Conservation (phyloP, 352 stramenopile genomes). For the Aphanomyces astaci region DNA sequence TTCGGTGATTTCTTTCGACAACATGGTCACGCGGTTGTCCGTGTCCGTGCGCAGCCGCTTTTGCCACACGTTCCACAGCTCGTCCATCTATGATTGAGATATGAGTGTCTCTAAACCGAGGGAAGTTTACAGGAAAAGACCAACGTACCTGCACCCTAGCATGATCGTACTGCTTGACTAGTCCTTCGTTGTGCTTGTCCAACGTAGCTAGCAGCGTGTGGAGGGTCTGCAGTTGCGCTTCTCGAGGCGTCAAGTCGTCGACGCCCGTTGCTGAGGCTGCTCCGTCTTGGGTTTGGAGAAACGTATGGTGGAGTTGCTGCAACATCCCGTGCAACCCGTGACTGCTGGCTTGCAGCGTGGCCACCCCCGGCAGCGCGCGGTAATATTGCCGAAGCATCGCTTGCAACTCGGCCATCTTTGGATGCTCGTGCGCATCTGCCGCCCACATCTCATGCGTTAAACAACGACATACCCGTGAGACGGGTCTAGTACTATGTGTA, state of each 20-base stretch:
- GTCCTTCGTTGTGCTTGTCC: conserved; percentile 18
- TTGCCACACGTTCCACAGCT: conserved; percentile 14
- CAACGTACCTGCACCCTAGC: conserved; percentile 5
- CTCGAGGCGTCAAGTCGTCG: background rate
- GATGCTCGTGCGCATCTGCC: background rate
- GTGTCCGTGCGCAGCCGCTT: background rate
- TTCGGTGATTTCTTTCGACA: conserved; percentile 21
- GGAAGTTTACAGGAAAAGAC: no score
- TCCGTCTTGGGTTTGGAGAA: background rate
- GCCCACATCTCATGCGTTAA: no score
- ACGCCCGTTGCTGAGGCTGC: background rate
- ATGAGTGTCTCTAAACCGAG: no score
- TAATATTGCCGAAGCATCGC: conserved; percentile 4
- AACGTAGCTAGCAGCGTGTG: background rate
- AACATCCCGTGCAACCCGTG: background rate
- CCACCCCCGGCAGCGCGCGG: background rate
- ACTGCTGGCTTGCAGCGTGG: background rate
- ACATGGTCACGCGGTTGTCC: background rate
- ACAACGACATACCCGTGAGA: no score
- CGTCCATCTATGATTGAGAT: no score
- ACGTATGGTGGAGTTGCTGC: background rate
- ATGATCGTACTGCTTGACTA: conserved; percentile 11
- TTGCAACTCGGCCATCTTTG: conserved; percentile 12
- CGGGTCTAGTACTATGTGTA: conserved; percentile 36
- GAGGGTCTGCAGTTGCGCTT: background rate